These are phyloP conservation scores for Tricholoma bakamatsutake DNA, from an alignment of 768 basidiomycete genomes.

Conservation along the genomic window DNA sequence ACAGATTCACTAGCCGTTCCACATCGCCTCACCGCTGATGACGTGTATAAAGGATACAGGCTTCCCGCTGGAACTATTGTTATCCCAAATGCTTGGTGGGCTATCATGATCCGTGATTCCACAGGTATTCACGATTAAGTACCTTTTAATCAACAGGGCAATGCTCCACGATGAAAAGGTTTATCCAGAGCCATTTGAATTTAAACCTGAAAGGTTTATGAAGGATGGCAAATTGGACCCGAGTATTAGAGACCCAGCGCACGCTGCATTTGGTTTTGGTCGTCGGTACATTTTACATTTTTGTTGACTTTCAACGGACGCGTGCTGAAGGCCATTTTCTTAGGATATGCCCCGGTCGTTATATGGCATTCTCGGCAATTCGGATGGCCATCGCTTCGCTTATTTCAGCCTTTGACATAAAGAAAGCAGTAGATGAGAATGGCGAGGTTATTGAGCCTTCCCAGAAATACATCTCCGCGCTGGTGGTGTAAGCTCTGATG, in stretches of 20 bases:
- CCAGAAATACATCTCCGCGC: slow-evolving; percentile 13
- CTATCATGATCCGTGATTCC: not conserved
- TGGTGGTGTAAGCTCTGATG: slow-evolving; percentile 24
- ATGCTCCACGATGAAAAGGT: slow-evolving; percentile 11
- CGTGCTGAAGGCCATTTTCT: no score
- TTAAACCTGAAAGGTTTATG: slow-evolving; percentile 11
- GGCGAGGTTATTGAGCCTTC: no score
- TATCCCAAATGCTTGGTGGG: no score
- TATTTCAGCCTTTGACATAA: slow-evolving; percentile 4
- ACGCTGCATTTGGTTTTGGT: slow-evolving; percentile 6
- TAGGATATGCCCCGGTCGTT: slow-evolving; percentile 26
- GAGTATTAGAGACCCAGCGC: not conserved
- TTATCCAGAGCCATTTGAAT: slow-evolving; percentile 13
- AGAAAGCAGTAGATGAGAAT: no score
- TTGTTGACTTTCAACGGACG: not conserved
- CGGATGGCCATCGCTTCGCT: slow-evolving; percentile 25
- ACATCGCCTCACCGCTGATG: slow-evolving; percentile 12
- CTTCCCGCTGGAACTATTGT: slow-evolving; percentile 29
- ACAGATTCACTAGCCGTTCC: no score
- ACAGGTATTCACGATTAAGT: slow-evolving; percentile 2
- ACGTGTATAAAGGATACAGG: slow-evolving; percentile 30
- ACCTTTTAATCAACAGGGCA: slow-evolving; percentile 1
- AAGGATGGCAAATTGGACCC: slow-evolving; percentile 4
- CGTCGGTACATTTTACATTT: slow-evolving; percentile 12
- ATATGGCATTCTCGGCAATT: slow-evolving; percentile 22